A percentile compares a stretch with the other conserved stretches of the same genome.
phyloP scores from a whole-genome alignment of 1,139 yeast genomes.

The Kodamaea anthophila region DNA sequence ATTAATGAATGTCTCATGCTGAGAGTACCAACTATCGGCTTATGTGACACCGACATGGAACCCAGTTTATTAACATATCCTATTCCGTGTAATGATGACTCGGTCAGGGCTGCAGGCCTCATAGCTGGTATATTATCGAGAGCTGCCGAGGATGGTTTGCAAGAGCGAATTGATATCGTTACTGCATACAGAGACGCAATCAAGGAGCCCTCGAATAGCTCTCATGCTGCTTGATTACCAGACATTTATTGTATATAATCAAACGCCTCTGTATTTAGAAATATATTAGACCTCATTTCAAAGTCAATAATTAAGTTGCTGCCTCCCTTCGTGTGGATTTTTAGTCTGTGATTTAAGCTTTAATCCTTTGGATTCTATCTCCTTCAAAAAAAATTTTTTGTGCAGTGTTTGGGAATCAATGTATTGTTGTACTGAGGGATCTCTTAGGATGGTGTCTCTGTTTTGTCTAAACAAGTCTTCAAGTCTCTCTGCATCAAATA shows the following conservation, averaged over 20 bases:
- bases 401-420: slow-evolving; percentile 17
- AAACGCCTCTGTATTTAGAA: background rate
- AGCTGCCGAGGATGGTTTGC: slow-evolving; percentile 77
- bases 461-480: slow-evolving; percentile 8
- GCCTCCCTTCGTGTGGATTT: slow-evolving; percentile 1
- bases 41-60: slow-evolving; percentile 90
- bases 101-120: slow-evolving; percentile 73
- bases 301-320: slow-evolving; percentile 4
- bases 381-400: slow-evolving; percentile 17
- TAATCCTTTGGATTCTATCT: slow-evolving; percentile 19
- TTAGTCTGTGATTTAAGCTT: slow-evolving; percentile 1
- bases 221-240: slow-evolving; percentile 1
- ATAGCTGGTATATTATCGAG: slow-evolving; percentile 77
- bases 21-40: slow-evolving; percentile 88
- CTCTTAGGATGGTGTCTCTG: slow-evolving; percentile 9
- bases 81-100: slow-evolving; percentile 93
- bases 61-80: slow-evolving; percentile 88
- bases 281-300: background rate
- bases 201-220: background rate
- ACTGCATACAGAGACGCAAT: slow-evolving; percentile 1
- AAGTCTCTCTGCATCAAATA: slow-evolving; percentile 16
- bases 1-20: slow-evolving; percentile 75
- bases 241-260: slow-evolving; percentile 1
- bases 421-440: slow-evolving; percentile 14
- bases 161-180: slow-evolving; percentile 37